phyloP scores from a whole-genome alignment of 2,329 filamentous ascomycete species.

The Oidium heveae region DNA sequence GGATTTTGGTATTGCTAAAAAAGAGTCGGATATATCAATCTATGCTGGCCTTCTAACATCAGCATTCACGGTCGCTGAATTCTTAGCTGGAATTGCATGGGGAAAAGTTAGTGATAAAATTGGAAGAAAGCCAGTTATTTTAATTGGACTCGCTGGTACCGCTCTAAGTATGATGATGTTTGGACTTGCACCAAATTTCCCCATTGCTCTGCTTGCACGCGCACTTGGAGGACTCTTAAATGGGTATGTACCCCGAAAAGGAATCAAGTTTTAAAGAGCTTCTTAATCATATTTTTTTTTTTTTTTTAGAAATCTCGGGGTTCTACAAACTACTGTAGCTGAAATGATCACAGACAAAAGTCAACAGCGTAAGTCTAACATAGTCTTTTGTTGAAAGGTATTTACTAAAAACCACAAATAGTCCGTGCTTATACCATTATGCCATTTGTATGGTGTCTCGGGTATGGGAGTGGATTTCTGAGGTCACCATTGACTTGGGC shows the following conservation, averaged over 20 bases:
- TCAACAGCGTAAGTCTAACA: conserved; percentile 49
- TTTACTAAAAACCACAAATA: conserved; percentile 14
- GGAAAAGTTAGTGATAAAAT: conserved; percentile 75
- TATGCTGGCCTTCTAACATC: conserved; percentile 94
- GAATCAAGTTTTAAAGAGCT: not conserved
- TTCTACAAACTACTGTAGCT: conserved; percentile 81
- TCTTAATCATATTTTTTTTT: conserved; percentile 3
- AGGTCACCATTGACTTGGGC: too few relatives aligned
- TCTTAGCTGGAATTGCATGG: conserved; percentile 80
- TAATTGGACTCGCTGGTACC: conserved; percentile 75
- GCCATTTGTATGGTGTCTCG: conserved; percentile 94
- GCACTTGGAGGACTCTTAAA: conserved; percentile 80
- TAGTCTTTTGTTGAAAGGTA: conserved; percentile 5
- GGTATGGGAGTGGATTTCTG: conserved; percentile 21
- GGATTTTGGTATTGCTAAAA: conserved; percentile 63
- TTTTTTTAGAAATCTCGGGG: conserved; percentile 55
- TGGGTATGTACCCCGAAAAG: conserved; percentile 31
- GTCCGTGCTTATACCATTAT: conserved; percentile 90
- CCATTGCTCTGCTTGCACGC: conserved; percentile 62
- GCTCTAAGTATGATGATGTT: conserved; percentile 82
- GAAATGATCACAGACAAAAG: conserved; percentile 83
- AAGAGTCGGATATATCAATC: conserved; percentile 58
- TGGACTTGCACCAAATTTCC: conserved; percentile 64
- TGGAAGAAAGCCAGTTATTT: conserved; percentile 74
- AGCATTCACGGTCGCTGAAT: conserved; percentile 87